A percentile compares a stretch with the other conserved stretches of the same genome.
Conservation (phyloP, 106 monocot species). For the Allium cepa region DNA sequence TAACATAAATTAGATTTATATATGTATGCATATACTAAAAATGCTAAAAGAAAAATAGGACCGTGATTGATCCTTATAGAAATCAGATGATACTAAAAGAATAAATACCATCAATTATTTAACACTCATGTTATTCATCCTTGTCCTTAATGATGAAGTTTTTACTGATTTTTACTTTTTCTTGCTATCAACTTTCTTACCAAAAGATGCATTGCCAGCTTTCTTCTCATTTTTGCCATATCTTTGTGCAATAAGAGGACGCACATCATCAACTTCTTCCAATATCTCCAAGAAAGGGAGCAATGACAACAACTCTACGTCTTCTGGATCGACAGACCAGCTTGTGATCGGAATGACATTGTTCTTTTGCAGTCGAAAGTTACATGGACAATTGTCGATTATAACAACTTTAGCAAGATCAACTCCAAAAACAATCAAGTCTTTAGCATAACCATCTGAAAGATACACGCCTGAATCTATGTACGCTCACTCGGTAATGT, state of each 20-base stretch:
- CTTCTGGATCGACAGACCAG: constrained; percentile 76
- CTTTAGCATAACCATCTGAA: constrained; percentile 31
- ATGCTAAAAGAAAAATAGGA: no score
- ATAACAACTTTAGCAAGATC: constrained; percentile 42
- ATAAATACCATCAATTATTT: no score
- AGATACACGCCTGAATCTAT: no score
- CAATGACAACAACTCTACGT: constrained; percentile 49
- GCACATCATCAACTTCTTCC: constrained; percentile 63
- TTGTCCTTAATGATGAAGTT: no score
- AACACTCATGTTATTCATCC: no score
- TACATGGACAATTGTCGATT: constrained; percentile 38
- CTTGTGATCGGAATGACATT: constrained; percentile 80
- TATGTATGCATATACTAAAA: no score
- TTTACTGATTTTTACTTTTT: no score
- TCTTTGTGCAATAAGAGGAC: constrained; percentile 58
- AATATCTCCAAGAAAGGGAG: constrained; percentile 76
- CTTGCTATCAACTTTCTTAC: no score
- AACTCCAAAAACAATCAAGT: constrained; percentile 27
- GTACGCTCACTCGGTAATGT: constrained; percentile 57
- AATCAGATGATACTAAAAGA: no score
- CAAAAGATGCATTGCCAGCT: no score
- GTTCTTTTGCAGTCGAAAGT: constrained; percentile 71
- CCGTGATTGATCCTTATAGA: no score
- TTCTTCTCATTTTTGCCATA: constrained; percentile 31
- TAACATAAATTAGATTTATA: no score